Evolutionary conservation across 23 red algal species (phyloP), one percentile per base, ranked within the genome.

Genomic region (Chondrus crispus): DNA sequence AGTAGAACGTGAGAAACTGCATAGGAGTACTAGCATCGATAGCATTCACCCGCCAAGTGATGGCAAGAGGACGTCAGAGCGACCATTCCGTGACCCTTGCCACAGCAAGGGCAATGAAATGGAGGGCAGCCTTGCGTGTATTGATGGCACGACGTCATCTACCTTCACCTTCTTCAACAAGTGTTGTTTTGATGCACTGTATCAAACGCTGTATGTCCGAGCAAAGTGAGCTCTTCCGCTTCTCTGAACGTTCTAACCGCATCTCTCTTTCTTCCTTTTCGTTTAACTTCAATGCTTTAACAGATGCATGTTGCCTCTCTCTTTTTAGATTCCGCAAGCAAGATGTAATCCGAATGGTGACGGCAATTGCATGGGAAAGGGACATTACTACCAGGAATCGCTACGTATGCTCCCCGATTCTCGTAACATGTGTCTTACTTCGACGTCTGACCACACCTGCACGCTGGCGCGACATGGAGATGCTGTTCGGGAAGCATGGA

Each of bases 401-500:
- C 22, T 88, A 88, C 29, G 8, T 62, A 24, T 10, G n/a, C 29
- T 48, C 53, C 14, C 55, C 62, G 9, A 32, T 71, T 11, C 16
- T 44, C 42, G 37, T 37, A 12, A 38, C 64, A 18, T 88, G 84
- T 40, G 64, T 46, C 40, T 12, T 88, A 29, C 20, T 88, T n/a
- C 10, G 52, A 24, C 13, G 62, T 18, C 84, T 75, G 33, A 53
- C 84, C 19, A 55, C 84, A n/a, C 68, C 84, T 43, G 62, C 63
- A 4, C 24, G 84, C 14, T 88, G 84, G 84, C 9, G 22, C 9
- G 84, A 88, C 38, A 63, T 88, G 38, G 62, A 88, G 40, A 42
- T 49, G 22, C 58, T 33, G 26, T 88, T 88, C 30, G 84, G 84
- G 19, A 14, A 46, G 3, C 58, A 73, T 68, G 24, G 29, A 28